Evolutionary conservation across 2,329 filamentous ascomycete genomes (phyloP).

Genomic region (Diaporthe sp.): DNA sequence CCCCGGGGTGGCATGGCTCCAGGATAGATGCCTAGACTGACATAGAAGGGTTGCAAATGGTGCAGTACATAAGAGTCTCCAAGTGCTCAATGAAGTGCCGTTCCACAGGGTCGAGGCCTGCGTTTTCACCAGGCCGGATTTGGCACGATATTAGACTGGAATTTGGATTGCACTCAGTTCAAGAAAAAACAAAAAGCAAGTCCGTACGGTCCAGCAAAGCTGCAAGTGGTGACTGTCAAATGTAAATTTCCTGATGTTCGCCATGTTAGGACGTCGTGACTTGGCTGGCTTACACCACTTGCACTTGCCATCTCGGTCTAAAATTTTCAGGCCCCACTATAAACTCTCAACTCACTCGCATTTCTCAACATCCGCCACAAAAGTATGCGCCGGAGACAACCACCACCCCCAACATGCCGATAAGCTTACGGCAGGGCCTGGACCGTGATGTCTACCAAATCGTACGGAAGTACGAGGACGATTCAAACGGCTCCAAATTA

Average conservation of each 20-base stretch:
- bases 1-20: conserved; percentile 1
- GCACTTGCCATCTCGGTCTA: conserved; percentile 13
- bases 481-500: conserved; percentile 51
- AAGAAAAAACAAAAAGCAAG: background rate
- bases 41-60: conserved; percentile 35
- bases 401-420: conserved; percentile 28
- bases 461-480: conserved; percentile 81
- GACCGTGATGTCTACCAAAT: conserved; percentile 85
- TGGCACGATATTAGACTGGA: background rate
- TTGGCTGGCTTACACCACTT: conserved; percentile 13
- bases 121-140: background rate
- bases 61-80: background rate
- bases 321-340: conserved; percentile 35
- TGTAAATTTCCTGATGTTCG: background rate
- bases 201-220: background rate
- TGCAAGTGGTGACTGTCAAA: background rate
- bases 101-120: background rate
- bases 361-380: background rate
- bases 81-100: background rate
- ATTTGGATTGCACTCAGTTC: background rate
- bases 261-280: background rate
- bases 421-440: conserved; percentile 67
- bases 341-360: conserved; percentile 13
- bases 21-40: conserved; percentile 38
- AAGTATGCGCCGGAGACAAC: background rate